Base-by-base conservation (phyloP, 176 grass and related monocot genomes). In the Phoenix dactylifera region DNA sequence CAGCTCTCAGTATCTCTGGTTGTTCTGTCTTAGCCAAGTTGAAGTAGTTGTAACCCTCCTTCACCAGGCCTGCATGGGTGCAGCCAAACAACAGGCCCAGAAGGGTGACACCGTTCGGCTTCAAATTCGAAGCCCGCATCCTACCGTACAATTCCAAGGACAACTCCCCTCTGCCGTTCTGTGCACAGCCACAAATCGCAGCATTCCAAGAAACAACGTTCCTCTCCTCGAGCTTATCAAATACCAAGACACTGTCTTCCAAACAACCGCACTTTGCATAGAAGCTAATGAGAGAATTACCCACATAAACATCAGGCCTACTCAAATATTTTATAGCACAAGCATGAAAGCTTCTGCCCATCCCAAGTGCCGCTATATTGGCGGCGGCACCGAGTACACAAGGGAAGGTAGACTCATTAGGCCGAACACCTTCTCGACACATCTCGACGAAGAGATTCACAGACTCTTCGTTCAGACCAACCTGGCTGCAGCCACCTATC, bases 221-320 rank as follows among this genome's bases (percentile, higher is more conserved):
- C 74, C 56, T 95, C 5, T 16, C 55, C 58, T 63, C 32, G 0
- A 83, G 78, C 53, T 53, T 77, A 35, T 62, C 64, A 55, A 96
- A 95, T 2, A 57, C 86, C 19, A 79, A 53, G 32, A 90, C 35
- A 64, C 91, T 75, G n/a, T 96, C 86, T 23, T 87, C 83, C 65
- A 96, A 63, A 60, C 81, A 71, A 12, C 86, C 80, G 4, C 91
- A 96, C 54, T 77, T 90, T 6, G 91, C 83, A 20, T 90, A 96
- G 79, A 84, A 90, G 60, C 71, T 96, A 39, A 90, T 74, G 49
- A 96, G 72, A 44, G 84, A 82, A 73, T 96, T 96, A 7, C 44
- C 80, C 44, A 87, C 60, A 65, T 59, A 96, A 24, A 82, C 50
- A 51, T 80, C 65, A 49, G 77, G 55, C 28, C 49, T 79, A 0